Percentiles rank a stretch among this genome's conserved stretches.
These are phyloP conservation scores for Arthrinium puccinioides DNA, from an alignment of 2,329 filamentous ascomycete species.

Conservation along the genomic window DNA sequence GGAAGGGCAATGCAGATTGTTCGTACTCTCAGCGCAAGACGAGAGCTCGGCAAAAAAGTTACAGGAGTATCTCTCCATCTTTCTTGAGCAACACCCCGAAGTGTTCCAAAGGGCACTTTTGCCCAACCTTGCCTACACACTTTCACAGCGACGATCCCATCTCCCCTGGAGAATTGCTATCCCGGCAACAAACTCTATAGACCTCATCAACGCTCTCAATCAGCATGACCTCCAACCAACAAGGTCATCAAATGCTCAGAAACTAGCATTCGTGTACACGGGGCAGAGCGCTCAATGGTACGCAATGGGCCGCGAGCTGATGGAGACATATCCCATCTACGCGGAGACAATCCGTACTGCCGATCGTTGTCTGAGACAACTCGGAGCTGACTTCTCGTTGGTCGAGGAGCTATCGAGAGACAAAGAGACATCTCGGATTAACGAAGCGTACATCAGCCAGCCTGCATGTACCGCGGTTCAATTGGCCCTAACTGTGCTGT, in stretches of 20 bases:
- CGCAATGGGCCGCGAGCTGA: constrained; percentile 24
- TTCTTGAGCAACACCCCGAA: constrained; percentile 14
- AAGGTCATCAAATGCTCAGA: constrained; percentile 12
- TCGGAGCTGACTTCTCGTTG: constrained; percentile 16
- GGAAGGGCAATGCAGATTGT: too few species aligned
- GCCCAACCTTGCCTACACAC: constrained; percentile 22
- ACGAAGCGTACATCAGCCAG: constrained; percentile 21
- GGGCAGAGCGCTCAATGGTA: constrained; percentile 28
- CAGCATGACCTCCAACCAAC: constrained; percentile 13
- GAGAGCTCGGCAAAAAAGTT: constrained; percentile 11
- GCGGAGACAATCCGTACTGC: constrained; percentile 9
- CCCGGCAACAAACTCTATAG: constrained; percentile 10
- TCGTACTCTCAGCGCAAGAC: constrained; percentile 12
- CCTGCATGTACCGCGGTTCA: constrained; percentile 33
- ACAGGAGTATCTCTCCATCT: constrained; percentile 17
- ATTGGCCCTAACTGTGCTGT: constrained; percentile 29
- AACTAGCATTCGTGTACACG: constrained; percentile 24
- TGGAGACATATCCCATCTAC: constrained; percentile 13
- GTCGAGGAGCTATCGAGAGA: constrained; percentile 12
- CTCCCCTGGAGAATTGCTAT: constrained; percentile 16
- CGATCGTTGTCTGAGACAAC: constrained; percentile 9
- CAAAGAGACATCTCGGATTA: constrained; percentile 13
- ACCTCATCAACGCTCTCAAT: constrained; percentile 15
- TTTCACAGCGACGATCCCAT: constrained; percentile 19
- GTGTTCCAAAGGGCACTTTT: constrained; percentile 16